Conservation (phyloP, 495 filamentous ascomycete species). For the Elasticomyces elasticus region DNA sequence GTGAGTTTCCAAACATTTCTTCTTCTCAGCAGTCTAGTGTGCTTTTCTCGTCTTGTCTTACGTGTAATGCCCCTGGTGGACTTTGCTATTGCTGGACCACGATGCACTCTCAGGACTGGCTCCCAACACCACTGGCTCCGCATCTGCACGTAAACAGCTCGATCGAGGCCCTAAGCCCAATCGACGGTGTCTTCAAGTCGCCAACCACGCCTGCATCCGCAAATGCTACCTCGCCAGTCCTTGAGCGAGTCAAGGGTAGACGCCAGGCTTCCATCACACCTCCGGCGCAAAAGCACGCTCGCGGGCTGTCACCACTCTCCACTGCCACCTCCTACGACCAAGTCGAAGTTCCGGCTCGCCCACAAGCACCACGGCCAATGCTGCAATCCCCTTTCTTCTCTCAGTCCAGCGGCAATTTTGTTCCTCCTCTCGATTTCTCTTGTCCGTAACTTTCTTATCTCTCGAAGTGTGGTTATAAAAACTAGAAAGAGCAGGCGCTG, state of each 20-base stretch:
- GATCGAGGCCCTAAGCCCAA: constrained; percentile 4
- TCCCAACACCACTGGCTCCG: constrained; percentile 4
- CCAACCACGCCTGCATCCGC: constrained; percentile 42
- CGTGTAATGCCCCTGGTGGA: background rate
- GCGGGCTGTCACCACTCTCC: constrained; percentile 8
- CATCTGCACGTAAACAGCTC: background rate
- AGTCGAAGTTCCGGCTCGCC: constrained; percentile 8
- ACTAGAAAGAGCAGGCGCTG: background rate
- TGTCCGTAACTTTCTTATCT: constrained; percentile 49
- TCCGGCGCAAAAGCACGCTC: background rate
- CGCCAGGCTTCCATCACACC: background rate
- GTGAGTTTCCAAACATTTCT: constrained; percentile 55
- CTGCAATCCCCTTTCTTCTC: constrained; percentile 40
- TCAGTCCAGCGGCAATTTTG: constrained; percentile 53
- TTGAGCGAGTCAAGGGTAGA: constrained; percentile 14
- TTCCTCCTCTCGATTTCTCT: constrained; percentile 50
- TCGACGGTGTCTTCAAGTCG: constrained; percentile 37
- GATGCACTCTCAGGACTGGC: background rate
- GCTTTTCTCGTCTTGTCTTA: constrained; percentile 16
- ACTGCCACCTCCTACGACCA: constrained; percentile 2
- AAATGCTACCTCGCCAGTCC: constrained; percentile 36
- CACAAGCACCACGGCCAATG: constrained; percentile 19
- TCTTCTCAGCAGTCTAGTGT: constrained; percentile 23
- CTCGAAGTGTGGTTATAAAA: constrained; percentile 9
- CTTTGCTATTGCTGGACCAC: background rate